These are phyloP conservation scores for Populus simonii DNA, from an alignment of 345 rosid genomes.

Conservation along the genomic window DNA sequence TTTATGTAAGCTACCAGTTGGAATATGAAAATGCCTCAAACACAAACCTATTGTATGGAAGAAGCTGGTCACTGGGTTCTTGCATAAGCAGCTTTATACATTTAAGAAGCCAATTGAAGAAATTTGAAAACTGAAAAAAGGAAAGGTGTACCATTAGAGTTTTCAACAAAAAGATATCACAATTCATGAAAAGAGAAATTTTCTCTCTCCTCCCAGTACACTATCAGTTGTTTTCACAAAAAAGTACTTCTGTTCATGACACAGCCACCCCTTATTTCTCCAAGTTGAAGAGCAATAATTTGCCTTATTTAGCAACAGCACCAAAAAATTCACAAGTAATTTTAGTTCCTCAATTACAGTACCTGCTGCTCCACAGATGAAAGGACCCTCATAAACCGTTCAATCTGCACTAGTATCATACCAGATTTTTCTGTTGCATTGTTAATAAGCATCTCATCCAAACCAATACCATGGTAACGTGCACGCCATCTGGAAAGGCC, in stretches of 20 bases:
- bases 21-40: constrained; percentile 16
- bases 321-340: background rate
- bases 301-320: background rate
- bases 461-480: constrained; percentile 67
- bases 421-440: constrained; percentile 75
- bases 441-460: constrained; percentile 65
- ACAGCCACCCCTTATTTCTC: background rate
- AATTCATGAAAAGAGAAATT: background rate
- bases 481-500: constrained; percentile 95
- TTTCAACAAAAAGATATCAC: background rate
- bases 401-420: constrained; percentile 75
- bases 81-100: constrained; percentile 80
- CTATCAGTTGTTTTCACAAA: no score
- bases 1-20: constrained; percentile 1
- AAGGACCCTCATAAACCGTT: constrained; percentile 76
- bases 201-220: background rate
- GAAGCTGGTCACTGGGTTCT: constrained; percentile 88
- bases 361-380: constrained; percentile 86
- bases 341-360: constrained; percentile 13
- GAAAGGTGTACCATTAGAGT: constrained; percentile 16
- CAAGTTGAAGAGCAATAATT: background rate
- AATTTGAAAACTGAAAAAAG: constrained; percentile 69
- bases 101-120: constrained; percentile 87
- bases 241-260: no score
- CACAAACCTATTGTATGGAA: constrained; percentile 65